These are phyloP conservation scores for Pichia cephalocereana DNA, from an alignment of 805 yeast species.

Conservation along the genomic window DNA sequence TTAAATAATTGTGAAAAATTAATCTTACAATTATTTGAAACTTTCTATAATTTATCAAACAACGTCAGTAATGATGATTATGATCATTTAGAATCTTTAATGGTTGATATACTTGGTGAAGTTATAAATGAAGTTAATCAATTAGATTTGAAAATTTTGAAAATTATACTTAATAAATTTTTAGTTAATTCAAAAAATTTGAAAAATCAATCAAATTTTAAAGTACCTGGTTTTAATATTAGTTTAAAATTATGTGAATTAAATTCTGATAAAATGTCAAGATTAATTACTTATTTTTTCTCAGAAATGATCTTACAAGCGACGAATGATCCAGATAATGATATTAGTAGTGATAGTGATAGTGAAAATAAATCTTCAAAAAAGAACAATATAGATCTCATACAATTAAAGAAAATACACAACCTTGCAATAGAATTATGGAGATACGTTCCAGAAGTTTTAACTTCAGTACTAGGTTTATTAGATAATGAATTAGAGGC, in stretches of 20 bases:
- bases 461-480: constrained; percentile 67
- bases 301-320: constrained; percentile 63
- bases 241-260: constrained; percentile 59
- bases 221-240: constrained; percentile 54
- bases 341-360: constrained; percentile 23
- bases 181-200: constrained; percentile 26
- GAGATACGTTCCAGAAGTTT: constrained; percentile 67
- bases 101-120: constrained; percentile 66
- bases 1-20: constrained; percentile 52
- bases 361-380: not conserved
- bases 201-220: constrained; percentile 9
- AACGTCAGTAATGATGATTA: constrained; percentile 31
- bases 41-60: constrained; percentile 48
- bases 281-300: constrained; percentile 69
- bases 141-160: constrained; percentile 52
- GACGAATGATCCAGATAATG: constrained; percentile 39
- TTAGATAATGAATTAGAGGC: constrained; percentile 75
- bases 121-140: constrained; percentile 61
- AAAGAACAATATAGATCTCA: constrained; percentile 11
- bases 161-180: constrained; percentile 58
- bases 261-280: constrained; percentile 63
- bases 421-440: constrained; percentile 57
- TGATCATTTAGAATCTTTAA: constrained; percentile 41
- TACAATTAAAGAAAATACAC: constrained; percentile 53
- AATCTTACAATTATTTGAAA: constrained; percentile 46